Evolutionary conservation across 129 eudicot species (phyloP).

Genomic region (Ambrosia artemisiifolia): DNA sequence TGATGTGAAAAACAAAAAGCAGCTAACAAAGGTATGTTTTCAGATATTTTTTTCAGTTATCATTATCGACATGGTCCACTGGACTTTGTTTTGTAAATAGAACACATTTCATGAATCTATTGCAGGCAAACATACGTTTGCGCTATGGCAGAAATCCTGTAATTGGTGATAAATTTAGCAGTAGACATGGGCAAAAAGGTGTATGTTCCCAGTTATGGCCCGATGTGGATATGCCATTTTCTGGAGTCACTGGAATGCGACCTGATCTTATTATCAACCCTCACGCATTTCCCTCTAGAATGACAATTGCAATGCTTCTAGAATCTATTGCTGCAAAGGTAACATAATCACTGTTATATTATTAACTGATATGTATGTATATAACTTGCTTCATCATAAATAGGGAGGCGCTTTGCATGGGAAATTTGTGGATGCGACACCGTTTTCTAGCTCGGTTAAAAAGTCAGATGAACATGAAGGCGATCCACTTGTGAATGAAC

Average conservation of each 20-base stretch:
- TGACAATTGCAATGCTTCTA: constrained; percentile 98
- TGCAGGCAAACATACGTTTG: constrained; percentile 83
- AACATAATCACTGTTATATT: background rate
- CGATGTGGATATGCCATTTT: constrained; percentile 90
- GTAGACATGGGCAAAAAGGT: constrained; percentile 98
- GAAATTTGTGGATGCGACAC: constrained; percentile 75
- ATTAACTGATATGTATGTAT: background rate
- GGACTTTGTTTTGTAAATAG: background rate
- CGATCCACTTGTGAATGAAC: constrained; percentile 69
- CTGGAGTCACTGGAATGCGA: constrained; percentile 82
- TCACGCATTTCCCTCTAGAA: constrained; percentile 96
- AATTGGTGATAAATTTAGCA: constrained; percentile 94
- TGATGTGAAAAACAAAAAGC: constrained; percentile 65
- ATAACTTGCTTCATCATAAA: background rate
- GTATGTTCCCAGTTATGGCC: constrained; percentile 99
- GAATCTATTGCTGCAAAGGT: constrained; percentile 99
- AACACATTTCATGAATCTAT: background rate
- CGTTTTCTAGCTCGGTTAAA: constrained; percentile 56
- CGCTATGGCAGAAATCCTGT: constrained; percentile 80
- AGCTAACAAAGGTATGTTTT: constrained; percentile 59
- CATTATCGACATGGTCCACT: background rate
- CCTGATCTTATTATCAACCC: constrained; percentile 98
- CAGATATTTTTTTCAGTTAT: background rate
- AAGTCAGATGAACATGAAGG: constrained; percentile 44
- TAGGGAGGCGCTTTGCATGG: constrained; percentile 87